These are phyloP conservation scores for Neurospora terricola DNA, from an alignment of 495 filamentous ascomycete genomes.

Conservation along the genomic window DNA sequence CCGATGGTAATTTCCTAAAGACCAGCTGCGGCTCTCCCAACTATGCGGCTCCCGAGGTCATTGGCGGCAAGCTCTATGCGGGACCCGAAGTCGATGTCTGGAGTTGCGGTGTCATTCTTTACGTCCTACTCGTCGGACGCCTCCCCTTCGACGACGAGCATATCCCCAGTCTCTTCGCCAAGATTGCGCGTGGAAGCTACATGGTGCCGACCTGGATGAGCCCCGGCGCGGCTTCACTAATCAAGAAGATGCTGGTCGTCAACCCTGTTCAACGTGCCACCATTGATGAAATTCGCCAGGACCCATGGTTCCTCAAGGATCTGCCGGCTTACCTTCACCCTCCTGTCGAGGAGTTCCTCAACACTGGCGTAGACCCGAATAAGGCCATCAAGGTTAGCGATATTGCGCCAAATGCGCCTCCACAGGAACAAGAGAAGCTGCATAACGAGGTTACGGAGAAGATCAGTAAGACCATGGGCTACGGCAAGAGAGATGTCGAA, in stretches of 20 bases:
- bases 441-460: constrained; percentile 88
- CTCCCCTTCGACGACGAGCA: constrained; percentile 98
- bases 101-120: constrained; percentile 98
- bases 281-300: constrained; percentile 84
- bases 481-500: constrained; percentile 87
- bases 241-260: constrained; percentile 87
- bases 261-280: constrained; percentile 91
- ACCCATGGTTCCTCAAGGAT: constrained; percentile 88
- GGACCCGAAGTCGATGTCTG: constrained; percentile 98
- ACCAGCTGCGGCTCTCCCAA: constrained; percentile 97
- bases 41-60: constrained; percentile 96
- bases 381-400: constrained; percentile 75
- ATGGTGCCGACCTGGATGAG: constrained; percentile 81
- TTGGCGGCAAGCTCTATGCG: constrained; percentile 93
- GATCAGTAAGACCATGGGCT: constrained; percentile 95
- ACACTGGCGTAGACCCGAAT: constrained; percentile 84
- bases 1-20: constrained; percentile 96
- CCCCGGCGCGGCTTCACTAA: constrained; percentile 71
- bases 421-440: constrained; percentile 73
- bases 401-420: constrained; percentile 66
- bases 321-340: constrained; percentile 77
- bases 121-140: constrained; percentile 83
- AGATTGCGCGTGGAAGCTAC: constrained; percentile 58
- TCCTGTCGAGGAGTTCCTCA: constrained; percentile 85
- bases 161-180: constrained; percentile 34